Percentiles rank a stretch among this genome's conserved stretches.
Evolutionary conservation across 441 rosid species (phyloP).

Genomic region (Jatropha podagrica): DNA sequence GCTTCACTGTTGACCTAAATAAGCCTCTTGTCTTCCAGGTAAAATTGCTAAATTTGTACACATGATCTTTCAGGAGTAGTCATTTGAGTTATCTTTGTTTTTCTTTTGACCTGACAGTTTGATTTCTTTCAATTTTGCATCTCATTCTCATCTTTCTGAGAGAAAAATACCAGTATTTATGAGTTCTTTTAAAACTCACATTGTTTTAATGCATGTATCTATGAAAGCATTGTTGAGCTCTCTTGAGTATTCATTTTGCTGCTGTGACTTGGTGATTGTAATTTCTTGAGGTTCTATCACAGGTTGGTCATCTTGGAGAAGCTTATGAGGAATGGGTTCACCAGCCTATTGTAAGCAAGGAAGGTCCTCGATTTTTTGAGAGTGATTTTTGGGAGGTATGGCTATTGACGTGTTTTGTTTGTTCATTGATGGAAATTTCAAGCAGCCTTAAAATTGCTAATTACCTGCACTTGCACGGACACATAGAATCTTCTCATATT

Average conservation of each 20-base stretch:
- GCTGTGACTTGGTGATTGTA: slow-evolving; percentile 7
- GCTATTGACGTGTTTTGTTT: not conserved
- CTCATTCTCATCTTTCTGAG: not conserved
- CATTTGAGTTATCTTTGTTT: not conserved
- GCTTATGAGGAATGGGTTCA: slow-evolving; percentile 95
- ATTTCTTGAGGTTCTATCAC: slow-evolving; percentile 25
- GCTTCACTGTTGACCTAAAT: slow-evolving; percentile 77
- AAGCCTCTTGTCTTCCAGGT: slow-evolving; percentile 98
- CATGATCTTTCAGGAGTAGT: not conserved
- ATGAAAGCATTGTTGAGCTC: too few relatives aligned
- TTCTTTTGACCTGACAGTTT: not conserved
- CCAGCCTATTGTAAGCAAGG: slow-evolving; percentile 89
- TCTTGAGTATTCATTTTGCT: not conserved
- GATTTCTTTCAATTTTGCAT: not conserved
- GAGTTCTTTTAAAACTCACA: too few relatives aligned
- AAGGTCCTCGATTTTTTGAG: slow-evolving; percentile 91
- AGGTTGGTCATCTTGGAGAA: slow-evolving; percentile 99
- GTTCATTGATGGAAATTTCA: not conserved
- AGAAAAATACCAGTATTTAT: too few relatives aligned
- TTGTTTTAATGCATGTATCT: too few relatives aligned
- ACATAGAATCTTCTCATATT: not conserved
- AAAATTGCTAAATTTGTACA: slow-evolving; percentile 5
- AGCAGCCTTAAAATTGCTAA: not conserved
- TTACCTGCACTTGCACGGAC: not conserved
- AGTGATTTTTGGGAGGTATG: slow-evolving; percentile 91